phyloP scores from a whole-genome alignment of 352 stramenopile genomes.

The Halophytophthora batemanensis region DNA sequence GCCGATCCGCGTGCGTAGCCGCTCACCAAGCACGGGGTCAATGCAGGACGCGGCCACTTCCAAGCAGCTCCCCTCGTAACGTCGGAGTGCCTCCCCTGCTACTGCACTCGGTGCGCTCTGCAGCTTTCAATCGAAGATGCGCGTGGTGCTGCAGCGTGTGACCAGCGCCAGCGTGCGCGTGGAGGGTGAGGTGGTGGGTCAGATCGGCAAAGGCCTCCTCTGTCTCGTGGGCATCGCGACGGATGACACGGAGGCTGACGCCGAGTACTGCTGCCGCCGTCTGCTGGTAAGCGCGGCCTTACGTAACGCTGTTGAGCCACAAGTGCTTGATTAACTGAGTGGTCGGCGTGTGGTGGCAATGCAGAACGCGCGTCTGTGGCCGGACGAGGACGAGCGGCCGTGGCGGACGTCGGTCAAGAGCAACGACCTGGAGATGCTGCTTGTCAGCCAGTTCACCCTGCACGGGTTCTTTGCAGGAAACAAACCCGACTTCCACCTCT shows the following conservation, averaged over 20 bases:
- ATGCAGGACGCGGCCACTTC: no score
- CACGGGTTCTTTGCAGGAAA: conserved; percentile 79
- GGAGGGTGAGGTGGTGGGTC: conserved; percentile 65
- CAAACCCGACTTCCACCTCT: conserved; percentile 85
- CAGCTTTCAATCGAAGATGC: conserved; percentile 40
- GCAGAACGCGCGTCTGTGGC: conserved; percentile 81
- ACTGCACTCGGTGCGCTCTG: not conserved
- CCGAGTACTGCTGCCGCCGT: conserved; percentile 76
- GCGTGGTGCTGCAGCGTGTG: conserved; percentile 78
- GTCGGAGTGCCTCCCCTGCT: no score
- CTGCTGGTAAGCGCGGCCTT: conserved; percentile 46
- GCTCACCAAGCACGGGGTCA: no score
- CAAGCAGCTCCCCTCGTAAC: no score
- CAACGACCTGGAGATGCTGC: conserved; percentile 70
- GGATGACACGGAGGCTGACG: conserved; percentile 79
- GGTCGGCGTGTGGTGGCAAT: not conserved
- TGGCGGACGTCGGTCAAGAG: conserved; percentile 71
- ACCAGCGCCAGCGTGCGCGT: conserved; percentile 77
- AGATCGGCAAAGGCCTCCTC: conserved; percentile 74
- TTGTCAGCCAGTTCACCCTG: conserved; percentile 89
- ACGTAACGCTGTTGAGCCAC: not conserved
- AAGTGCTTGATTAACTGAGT: conserved; percentile 1
- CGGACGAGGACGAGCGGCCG: conserved; percentile 40
- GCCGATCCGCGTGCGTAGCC: no score
- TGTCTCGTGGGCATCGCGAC: conserved; percentile 77